Evolutionary conservation across 805 yeast genomes (phyloP).

Genomic region (Spathaspora sp.): DNA sequence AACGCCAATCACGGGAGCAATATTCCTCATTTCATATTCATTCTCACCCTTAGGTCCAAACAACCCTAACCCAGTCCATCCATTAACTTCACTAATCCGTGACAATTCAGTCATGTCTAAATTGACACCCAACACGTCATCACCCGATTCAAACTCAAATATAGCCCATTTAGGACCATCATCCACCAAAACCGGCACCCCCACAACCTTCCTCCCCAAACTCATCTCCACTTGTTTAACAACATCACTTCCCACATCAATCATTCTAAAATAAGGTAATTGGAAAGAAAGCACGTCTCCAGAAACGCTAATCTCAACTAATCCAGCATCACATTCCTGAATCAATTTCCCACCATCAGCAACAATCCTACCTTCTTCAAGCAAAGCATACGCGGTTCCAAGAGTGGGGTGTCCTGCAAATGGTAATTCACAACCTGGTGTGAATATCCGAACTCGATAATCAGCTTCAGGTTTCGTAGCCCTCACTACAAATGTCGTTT

Average conservation of each 20-base stretch:
- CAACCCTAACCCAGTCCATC: slow-evolving; percentile 32
- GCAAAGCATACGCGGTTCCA: slow-evolving; percentile 47
- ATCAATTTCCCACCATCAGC: slow-evolving; percentile 21
- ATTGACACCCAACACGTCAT: slow-evolving; percentile 25
- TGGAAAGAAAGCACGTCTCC: slow-evolving; percentile 23
- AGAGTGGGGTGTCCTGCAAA: slow-evolving; percentile 67
- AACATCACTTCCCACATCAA: slow-evolving; percentile 7
- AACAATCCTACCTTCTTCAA: slow-evolving; percentile 32
- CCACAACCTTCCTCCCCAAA: slow-evolving; percentile 8
- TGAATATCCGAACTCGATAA: slow-evolving; percentile 49
- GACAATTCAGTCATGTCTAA: slow-evolving; percentile 27
- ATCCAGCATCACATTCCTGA: slow-evolving; percentile 47
- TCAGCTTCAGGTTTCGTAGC: slow-evolving; percentile 38
- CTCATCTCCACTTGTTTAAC: slow-evolving; percentile 7
- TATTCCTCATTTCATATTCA: slow-evolving; percentile 37
- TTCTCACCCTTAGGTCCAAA: slow-evolving; percentile 30
- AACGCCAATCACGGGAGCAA: slow-evolving; percentile 32
- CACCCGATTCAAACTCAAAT: slow-evolving; percentile 24
- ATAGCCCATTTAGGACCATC: slow-evolving; percentile 49
- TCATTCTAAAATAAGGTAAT: slow-evolving; percentile 17
- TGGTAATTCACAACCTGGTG: slow-evolving; percentile 46
- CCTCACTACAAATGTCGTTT: slow-evolving; percentile 49
- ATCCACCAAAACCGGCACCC: slow-evolving; percentile 25
- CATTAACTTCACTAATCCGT: slow-evolving; percentile 12
- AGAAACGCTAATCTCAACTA: slow-evolving; percentile 28